phyloP scores from a whole-genome alignment of 345 rosid species.

The Sisymbrium irio region DNA sequence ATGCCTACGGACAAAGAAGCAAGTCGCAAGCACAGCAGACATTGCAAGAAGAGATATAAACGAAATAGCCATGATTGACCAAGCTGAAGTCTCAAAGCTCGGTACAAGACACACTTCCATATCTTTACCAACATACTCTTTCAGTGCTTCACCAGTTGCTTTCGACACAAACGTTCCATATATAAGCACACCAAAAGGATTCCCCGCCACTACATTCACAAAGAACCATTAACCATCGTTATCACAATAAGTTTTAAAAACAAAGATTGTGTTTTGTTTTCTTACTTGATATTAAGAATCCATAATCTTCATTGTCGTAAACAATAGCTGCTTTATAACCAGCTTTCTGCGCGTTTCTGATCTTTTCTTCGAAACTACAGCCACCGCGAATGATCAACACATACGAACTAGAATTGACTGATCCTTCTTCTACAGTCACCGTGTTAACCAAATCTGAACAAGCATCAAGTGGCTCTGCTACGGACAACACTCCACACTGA shows the following conservation, averaged over 20 bases:
- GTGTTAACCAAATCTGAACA: slow-evolving; percentile 61
- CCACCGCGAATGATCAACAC: slow-evolving; percentile 75
- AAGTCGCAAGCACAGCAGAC: slow-evolving; percentile 93
- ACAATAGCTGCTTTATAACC: slow-evolving; percentile 83
- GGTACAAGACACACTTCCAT: slow-evolving; percentile 74
- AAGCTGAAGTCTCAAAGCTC: slow-evolving; percentile 74
- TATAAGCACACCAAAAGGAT: slow-evolving; percentile 67
- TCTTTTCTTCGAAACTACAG: slow-evolving; percentile 86
- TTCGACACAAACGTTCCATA: slow-evolving; percentile 78
- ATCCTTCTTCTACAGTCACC: slow-evolving; percentile 30
- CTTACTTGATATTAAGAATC: slow-evolving; percentile 76
- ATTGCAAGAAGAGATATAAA: slow-evolving; percentile 93
- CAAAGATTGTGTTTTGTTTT: slow-evolving; percentile 6
- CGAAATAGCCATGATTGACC: slow-evolving; percentile 96
- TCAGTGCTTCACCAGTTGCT: slow-evolving; percentile 65
- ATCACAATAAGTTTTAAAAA: not conserved
- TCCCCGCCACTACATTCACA: slow-evolving; percentile 80
- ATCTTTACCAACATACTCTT: slow-evolving; percentile 55
- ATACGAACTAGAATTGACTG: slow-evolving; percentile 44
- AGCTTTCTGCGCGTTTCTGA: slow-evolving; percentile 77
- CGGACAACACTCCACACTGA: slow-evolving; percentile 54
- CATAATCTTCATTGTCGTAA: slow-evolving; percentile 64
- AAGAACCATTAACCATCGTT: not conserved
- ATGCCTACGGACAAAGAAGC: slow-evolving; percentile 93
- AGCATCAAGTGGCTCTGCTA: slow-evolving; percentile 78